Evolutionary conservation across 768 basidiomycete species (phyloP).

Genomic region (Panellus pusillus): DNA sequence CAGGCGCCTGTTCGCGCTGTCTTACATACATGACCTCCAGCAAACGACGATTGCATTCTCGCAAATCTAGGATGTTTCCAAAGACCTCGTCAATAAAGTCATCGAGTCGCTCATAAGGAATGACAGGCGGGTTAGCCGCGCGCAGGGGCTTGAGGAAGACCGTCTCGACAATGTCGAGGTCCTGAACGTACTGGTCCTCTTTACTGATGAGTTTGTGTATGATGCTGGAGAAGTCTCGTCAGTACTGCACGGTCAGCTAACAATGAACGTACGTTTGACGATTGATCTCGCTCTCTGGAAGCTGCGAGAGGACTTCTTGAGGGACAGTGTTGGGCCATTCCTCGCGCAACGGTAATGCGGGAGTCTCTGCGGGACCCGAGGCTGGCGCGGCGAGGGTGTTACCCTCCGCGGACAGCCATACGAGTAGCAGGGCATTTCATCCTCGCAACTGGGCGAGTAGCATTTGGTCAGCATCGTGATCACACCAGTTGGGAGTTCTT

Average conservation of each 20-base stretch:
- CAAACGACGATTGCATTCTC: conserved; percentile 77
- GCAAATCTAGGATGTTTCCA: conserved; percentile 84
- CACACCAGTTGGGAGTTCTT: conserved; percentile 83
- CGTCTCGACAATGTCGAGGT: conserved; percentile 80
- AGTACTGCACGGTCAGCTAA: neutral
- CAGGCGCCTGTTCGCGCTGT: conserved; percentile 80
- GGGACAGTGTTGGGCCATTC: conserved; percentile 52
- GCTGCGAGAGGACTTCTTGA: conserved; percentile 35
- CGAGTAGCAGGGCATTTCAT: conserved; percentile 79
- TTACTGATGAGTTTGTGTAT: conserved; percentile 88
- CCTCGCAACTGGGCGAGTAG: conserved; percentile 84
- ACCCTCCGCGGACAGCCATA: conserved; percentile 77
- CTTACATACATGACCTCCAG: conserved; percentile 85
- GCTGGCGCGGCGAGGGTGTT: conserved; percentile 30
- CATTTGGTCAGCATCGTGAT: conserved; percentile 89
- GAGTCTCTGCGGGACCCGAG: conserved; percentile 31
- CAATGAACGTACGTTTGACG: conserved; percentile 63
- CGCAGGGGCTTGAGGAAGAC: conserved; percentile 59
- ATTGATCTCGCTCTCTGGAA: conserved; percentile 77
- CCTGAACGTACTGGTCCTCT: conserved; percentile 87
- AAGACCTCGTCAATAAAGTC: conserved; percentile 91
- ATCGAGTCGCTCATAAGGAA: conserved; percentile 57
- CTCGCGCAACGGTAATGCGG: conserved; percentile 31
- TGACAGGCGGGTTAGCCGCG: conserved; percentile 41
- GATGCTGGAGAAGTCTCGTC: conserved; percentile 37